Conservation (phyloP, 805 yeast species). For the Hanseniaspora valbyensis region DNA sequence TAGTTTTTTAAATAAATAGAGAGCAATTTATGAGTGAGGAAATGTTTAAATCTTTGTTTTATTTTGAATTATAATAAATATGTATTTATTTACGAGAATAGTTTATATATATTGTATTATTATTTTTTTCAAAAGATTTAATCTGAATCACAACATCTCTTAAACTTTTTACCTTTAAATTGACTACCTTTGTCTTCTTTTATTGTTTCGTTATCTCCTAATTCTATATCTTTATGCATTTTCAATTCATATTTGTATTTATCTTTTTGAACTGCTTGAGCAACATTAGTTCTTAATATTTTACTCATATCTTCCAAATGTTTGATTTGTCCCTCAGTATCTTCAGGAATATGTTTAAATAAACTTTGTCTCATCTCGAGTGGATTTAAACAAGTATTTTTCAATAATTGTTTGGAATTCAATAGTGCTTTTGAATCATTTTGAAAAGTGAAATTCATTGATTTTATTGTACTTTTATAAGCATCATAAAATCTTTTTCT, state of each 20-base stretch:
- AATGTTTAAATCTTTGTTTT: too few relatives aligned
- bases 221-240: conserved; percentile 70
- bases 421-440: conserved; percentile 35
- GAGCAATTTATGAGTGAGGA: too few relatives aligned
- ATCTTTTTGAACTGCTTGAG: conserved; percentile 37
- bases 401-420: conserved; percentile 52
- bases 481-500: conserved; percentile 36
- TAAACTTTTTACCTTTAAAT: conserved; percentile 36
- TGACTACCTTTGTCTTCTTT: conserved; percentile 40
- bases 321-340: conserved; percentile 41
- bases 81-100: too few relatives aligned
- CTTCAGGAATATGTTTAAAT: conserved; percentile 37
- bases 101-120: background rate
- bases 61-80: too few relatives aligned
- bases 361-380: conserved; percentile 17
- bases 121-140: background rate
- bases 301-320: conserved; percentile 59
- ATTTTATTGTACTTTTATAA: conserved; percentile 56
- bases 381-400: conserved; percentile 35
- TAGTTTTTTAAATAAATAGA: too few relatives aligned
- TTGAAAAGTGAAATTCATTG: conserved; percentile 50
- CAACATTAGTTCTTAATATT: conserved; percentile 65
- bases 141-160: conserved; percentile 42
- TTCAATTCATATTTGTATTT: conserved; percentile 36
- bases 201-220: conserved; percentile 80